Conservation (phyloP, 306 rosid genomes). For the Gillenia trifoliata region DNA sequence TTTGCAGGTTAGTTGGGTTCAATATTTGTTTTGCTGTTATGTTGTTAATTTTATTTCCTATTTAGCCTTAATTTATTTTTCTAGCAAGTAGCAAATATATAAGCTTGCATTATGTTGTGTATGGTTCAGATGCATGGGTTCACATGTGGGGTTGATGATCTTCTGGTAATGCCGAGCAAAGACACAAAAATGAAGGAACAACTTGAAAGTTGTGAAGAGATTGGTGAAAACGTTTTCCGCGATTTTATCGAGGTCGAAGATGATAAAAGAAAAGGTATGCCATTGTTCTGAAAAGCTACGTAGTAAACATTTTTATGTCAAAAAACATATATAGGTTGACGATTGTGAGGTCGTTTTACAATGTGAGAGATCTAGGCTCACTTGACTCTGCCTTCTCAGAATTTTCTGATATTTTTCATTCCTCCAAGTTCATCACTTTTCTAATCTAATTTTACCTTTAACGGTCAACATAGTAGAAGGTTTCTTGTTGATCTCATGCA, state of each 20-base stretch:
- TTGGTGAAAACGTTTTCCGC: conserved; percentile 75
- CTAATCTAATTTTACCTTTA: no score
- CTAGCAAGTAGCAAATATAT: not conserved
- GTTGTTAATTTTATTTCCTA: not conserved
- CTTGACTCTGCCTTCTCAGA: no score
- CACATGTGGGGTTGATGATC: conserved; percentile 96
- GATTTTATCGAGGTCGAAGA: conserved; percentile 55
- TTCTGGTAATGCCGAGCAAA: conserved; percentile 49
- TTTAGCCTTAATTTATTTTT: not conserved
- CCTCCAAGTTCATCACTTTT: no score
- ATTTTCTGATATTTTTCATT: no score
- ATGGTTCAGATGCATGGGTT: conserved; percentile 74
- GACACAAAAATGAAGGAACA: conserved; percentile 65
- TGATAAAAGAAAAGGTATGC: conserved; percentile 54
- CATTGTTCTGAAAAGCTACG: conserved; percentile 1
- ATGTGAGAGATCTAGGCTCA: no score
- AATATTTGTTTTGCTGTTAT: not conserved
- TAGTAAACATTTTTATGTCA: not conserved
- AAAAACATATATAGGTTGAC: not conserved
- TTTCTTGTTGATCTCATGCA: no score
- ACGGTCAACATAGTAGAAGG: no score
- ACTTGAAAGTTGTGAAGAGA: conserved; percentile 68
- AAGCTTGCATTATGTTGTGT: conserved; percentile 10
- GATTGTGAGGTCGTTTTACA: not conserved
- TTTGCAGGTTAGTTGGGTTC: conserved; percentile 59